phyloP scores from a whole-genome alignment of 805 yeast species.

The Starmerella cellae region DNA sequence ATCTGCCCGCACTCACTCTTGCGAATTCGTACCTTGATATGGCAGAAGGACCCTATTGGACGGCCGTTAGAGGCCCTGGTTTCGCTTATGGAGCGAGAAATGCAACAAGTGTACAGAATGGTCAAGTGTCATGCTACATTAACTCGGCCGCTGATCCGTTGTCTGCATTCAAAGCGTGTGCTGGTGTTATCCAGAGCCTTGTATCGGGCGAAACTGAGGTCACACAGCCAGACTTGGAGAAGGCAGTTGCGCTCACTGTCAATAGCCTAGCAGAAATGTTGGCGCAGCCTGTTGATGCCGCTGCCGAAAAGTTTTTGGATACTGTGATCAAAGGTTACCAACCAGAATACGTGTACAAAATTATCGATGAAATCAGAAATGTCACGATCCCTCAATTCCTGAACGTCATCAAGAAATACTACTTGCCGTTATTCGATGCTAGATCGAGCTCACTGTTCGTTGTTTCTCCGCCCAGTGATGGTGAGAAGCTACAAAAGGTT shows the following conservation, averaged over 20 bases:
- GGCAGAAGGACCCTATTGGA: conserved; percentile 95
- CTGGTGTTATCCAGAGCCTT: conserved; percentile 47
- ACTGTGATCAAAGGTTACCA: conserved; percentile 58
- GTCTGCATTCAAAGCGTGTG: conserved; percentile 49
- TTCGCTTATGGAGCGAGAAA: conserved; percentile 78
- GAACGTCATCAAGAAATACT: conserved; percentile 40
- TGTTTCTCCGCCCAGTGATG: conserved; percentile 59
- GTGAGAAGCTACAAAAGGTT: conserved; percentile 34
- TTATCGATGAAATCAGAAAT: conserved; percentile 40
- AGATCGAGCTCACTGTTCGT: conserved; percentile 47
- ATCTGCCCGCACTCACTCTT: conserved; percentile 55
- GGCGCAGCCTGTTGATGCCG: conserved; percentile 52
- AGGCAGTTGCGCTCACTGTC: conserved; percentile 65
- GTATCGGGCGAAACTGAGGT: conserved; percentile 42
- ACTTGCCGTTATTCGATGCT: conserved; percentile 50
- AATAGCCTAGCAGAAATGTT: conserved; percentile 56
- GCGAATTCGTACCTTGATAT: conserved; percentile 67
- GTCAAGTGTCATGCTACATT: conserved; percentile 50
- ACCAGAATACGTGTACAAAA: conserved; percentile 41
- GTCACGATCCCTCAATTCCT: conserved; percentile 39
- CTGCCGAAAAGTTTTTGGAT: conserved; percentile 52
- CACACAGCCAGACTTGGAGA: conserved; percentile 49
- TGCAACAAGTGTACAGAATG: conserved; percentile 40
- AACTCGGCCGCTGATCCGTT: conserved; percentile 76
- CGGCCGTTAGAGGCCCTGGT: conserved; percentile 89